A percentile compares a stretch with the other conserved stretches of the same genome.
These are phyloP conservation scores for Neurospora sp. DNA, from an alignment of 495 filamentous ascomycete species.

Conservation along the genomic window DNA sequence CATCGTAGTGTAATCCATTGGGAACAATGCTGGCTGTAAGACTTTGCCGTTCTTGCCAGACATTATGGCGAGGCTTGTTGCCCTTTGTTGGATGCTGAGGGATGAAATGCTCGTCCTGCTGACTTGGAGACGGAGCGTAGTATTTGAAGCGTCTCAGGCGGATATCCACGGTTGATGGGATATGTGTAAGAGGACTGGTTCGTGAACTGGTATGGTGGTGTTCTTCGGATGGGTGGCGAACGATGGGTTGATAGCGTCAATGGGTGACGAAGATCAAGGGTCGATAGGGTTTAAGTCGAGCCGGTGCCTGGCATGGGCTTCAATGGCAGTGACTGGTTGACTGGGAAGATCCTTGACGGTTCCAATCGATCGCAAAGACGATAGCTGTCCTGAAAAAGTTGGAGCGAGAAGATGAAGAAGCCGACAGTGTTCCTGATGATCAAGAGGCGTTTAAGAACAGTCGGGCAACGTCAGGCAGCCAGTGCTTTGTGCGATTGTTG, in stretches of 20 bases:
- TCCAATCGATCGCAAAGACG: not conserved
- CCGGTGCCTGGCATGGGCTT: not conserved
- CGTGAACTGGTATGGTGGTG: not conserved
- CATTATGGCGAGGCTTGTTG: not conserved
- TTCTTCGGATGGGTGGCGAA: not conserved
- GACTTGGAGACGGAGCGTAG: not conserved
- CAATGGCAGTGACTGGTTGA: not conserved
- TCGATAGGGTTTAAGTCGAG: not conserved
- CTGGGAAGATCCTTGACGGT: not conserved
- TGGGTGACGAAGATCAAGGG: not conserved
- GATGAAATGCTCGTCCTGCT: not conserved
- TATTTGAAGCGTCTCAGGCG: not conserved
- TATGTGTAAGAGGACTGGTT: not conserved
- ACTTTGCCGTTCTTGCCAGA: not conserved
- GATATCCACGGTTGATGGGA: not conserved
- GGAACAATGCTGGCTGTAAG: not conserved
- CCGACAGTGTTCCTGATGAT: not conserved
- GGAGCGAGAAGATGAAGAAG: not conserved
- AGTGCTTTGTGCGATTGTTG: constrained; percentile 4
- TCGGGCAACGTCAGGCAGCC: constrained; percentile 6
- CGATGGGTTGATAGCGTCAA: not conserved
- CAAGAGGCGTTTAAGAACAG: constrained; percentile 3
- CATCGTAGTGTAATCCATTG: not conserved
- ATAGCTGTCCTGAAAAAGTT: not conserved
- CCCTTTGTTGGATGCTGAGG: not conserved